Evolutionary conservation across 176 grass and related monocot species (phyloP).

Genomic region (Ensete ventricosum): DNA sequence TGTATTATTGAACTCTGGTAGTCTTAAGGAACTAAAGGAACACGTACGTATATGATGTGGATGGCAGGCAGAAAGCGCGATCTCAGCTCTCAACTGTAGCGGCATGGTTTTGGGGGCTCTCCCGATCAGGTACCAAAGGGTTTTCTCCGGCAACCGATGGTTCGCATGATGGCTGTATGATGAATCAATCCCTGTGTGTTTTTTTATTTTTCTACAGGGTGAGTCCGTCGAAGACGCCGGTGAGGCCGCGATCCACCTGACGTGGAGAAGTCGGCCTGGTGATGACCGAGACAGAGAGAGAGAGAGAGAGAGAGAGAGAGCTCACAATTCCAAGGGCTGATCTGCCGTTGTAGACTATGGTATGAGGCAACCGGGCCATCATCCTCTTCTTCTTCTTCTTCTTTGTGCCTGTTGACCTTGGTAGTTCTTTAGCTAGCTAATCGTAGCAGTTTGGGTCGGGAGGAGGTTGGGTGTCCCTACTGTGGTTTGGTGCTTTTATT

Average conservation of each 20-base stretch:
- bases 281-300: not conserved
- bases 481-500: too few species aligned
- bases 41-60: not conserved
- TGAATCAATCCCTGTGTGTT: not conserved
- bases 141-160: too few species aligned
- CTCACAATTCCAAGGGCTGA: not conserved
- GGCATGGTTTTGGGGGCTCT: slow-evolving; percentile 77
- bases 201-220: slow-evolving; percentile 61
- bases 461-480: too few species aligned
- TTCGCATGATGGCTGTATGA: not conserved
- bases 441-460: too few species aligned
- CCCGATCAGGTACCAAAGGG: slow-evolving; percentile 44
- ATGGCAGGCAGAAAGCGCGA: slow-evolving; percentile 69
- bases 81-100: slow-evolving; percentile 74
- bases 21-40: too few species aligned
- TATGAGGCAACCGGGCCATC: too few species aligned
- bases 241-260: slow-evolving; percentile 40
- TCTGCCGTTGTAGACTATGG: too few species aligned
- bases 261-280: not conserved
- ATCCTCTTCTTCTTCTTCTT: too few species aligned
- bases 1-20: too few species aligned
- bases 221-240: slow-evolving; percentile 87
- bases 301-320: not conserved
- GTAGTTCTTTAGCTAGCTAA: too few species aligned
- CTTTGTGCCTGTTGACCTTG: too few species aligned